phyloP scores from a whole-genome alignment of 148 eudicot genomes.

The Camellia lanceoleosa region DNA sequence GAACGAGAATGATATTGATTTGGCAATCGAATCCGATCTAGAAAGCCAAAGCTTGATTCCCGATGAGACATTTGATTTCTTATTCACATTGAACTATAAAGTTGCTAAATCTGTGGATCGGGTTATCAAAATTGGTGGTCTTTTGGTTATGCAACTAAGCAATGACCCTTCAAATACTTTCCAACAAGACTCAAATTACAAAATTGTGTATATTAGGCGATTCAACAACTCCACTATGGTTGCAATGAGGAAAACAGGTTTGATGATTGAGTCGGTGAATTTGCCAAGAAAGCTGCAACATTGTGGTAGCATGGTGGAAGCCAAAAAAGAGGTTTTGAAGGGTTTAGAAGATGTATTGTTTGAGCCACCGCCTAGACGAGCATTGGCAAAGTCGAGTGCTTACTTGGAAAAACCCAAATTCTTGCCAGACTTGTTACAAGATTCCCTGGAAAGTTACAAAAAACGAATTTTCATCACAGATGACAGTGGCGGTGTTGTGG shows the following conservation, averaged over 20 bases:
- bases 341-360: conserved; percentile 39
- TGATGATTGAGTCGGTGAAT: neutral
- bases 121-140: conserved; percentile 25
- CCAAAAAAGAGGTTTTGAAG: conserved; percentile 31
- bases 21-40: conserved; percentile 30
- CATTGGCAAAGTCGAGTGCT: conserved; percentile 9
- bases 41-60: conserved; percentile 6
- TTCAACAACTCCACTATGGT: conserved; percentile 26
- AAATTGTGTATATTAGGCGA: conserved; percentile 34
- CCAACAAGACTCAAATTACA: conserved; percentile 16
- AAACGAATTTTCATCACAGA: conserved; percentile 32
- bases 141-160: conserved; percentile 24
- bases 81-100: conserved; percentile 17
- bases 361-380: conserved; percentile 33
- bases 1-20: conserved; percentile 31
- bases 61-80: conserved; percentile 32
- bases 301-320: conserved; percentile 24
- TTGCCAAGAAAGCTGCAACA: conserved; percentile 2
- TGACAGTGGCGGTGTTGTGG: conserved; percentile 18
- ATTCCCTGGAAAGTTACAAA: conserved; percentile 29
- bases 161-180: conserved; percentile 21
- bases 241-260: conserved; percentile 27
- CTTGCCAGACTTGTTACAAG: conserved; percentile 35
- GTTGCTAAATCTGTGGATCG: conserved; percentile 19
- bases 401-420: conserved; percentile 23